Percentiles rank a stretch among this genome's conserved stretches.
These are phyloP conservation scores for Silene noctiflora DNA, from an alignment of 179 eudicot species.

Conservation along the genomic window DNA sequence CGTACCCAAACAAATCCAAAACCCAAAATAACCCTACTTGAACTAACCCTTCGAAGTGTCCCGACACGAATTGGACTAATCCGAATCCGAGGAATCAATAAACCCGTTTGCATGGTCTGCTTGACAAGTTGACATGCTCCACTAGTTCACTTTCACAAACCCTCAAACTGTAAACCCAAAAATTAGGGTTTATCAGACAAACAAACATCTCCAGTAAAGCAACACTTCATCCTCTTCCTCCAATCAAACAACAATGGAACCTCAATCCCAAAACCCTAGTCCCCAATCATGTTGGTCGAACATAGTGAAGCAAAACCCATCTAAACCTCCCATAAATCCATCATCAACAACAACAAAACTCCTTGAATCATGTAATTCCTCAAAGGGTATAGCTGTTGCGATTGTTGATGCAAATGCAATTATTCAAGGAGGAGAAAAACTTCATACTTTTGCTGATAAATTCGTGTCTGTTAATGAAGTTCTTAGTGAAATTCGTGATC, in stretches of 20 bases:
- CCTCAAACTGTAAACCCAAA: background rate
- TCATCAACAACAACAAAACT: constrained; percentile 23
- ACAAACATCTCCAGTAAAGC: background rate
- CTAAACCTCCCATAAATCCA: constrained; percentile 5
- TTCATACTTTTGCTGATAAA: constrained; percentile 48
- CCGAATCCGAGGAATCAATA: too few species aligned
- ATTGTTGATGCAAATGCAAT: constrained; percentile 90
- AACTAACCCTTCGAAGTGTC: too few species aligned
- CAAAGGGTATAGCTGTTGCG: constrained; percentile 69
- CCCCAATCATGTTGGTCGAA: constrained; percentile 57
- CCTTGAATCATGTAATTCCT: constrained; percentile 51
- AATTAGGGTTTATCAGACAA: background rate
- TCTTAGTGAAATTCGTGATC: constrained; percentile 67
- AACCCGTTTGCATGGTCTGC: too few species aligned
- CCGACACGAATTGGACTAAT: too few species aligned
- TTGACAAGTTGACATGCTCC: background rate
- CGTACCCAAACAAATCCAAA: too few species aligned
- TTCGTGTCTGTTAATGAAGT: constrained; percentile 76
- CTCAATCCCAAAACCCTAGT: constrained; percentile 11
- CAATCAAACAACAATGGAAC: constrained; percentile 26
- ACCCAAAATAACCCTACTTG: too few species aligned
- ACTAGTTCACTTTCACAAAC: background rate
- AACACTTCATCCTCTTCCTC: background rate
- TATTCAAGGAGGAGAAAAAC: constrained; percentile 71
- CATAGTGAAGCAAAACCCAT: constrained; percentile 46